A percentile compares a stretch with the other conserved stretches of the same genome.
Conservation (phyloP, 805 yeast genomes). For the Maudiozyma saulgeensis region DNA sequence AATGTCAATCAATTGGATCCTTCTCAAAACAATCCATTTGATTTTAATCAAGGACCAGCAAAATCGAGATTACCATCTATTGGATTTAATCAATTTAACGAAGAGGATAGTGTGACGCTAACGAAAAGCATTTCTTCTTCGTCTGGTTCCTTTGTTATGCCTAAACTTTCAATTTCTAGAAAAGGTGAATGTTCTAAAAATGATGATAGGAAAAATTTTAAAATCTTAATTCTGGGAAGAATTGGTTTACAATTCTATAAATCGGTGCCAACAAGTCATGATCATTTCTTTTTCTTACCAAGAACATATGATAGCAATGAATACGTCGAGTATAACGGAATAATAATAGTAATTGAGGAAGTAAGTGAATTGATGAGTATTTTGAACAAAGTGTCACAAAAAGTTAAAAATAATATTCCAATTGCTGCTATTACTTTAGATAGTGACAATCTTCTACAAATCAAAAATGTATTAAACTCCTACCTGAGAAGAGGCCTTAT, state of each 20-base stretch:
- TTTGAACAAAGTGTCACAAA: slow-evolving; percentile 18
- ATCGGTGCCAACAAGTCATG: slow-evolving; percentile 17
- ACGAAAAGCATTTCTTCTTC: slow-evolving; percentile 21
- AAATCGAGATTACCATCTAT: not conserved
- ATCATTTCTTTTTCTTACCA: slow-evolving; percentile 17
- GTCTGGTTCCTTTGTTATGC: slow-evolving; percentile 28
- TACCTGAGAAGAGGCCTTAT: slow-evolving; percentile 14
- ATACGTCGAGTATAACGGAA: slow-evolving; percentile 12
- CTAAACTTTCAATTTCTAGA: slow-evolving; percentile 18
- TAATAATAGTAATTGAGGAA: slow-evolving; percentile 20
- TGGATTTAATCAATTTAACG: not conserved
- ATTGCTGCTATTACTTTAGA: slow-evolving; percentile 21
- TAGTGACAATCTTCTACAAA: slow-evolving; percentile 21
- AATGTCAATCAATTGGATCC: not conserved
- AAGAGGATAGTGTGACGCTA: slow-evolving; percentile 10
- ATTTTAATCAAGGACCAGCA: not conserved
- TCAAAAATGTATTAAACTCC: slow-evolving; percentile 17
- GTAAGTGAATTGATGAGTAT: slow-evolving; percentile 16
- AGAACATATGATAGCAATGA: slow-evolving; percentile 12
- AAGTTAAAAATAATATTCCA: slow-evolving; percentile 9
- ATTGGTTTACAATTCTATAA: slow-evolving; percentile 18
- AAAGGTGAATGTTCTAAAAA: not conserved
- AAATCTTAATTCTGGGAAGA: slow-evolving; percentile 22
- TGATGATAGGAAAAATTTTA: slow-evolving; percentile 6
- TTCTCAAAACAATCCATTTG: no score